Percentiles rank a stretch among this genome's conserved stretches.
These are phyloP conservation scores for Globisporangium nodosum DNA, from an alignment of 352 stramenopile genomes.

Conservation along the genomic window DNA sequence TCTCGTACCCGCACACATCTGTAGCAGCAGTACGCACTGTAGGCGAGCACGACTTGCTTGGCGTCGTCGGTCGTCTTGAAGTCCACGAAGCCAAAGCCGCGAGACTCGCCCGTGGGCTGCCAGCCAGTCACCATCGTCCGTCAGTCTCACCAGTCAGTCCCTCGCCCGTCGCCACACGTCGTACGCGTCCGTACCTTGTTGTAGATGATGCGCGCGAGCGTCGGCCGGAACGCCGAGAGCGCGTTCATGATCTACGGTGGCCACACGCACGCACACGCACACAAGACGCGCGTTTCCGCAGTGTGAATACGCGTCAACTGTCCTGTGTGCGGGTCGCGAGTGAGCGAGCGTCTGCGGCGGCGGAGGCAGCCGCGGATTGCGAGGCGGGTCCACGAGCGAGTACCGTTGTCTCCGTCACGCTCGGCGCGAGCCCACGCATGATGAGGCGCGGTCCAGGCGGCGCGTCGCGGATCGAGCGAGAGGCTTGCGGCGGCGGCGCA, in stretches of 20 bases:
- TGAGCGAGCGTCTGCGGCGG: conserved; percentile 1
- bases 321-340: not conserved
- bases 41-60: conserved; percentile 44
- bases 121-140: not conserved
- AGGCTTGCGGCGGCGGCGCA: not conserved
- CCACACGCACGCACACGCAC: not conserved
- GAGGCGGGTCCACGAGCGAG: not conserved
- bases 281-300: conserved; percentile 8
- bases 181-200: conserved; percentile 41
- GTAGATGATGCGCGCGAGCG: conserved; percentile 45
- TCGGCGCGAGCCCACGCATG: conserved; percentile 43
- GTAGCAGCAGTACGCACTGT: conserved; percentile 25
- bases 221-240: conserved; percentile 45
- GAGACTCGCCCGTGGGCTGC: conserved; percentile 50
- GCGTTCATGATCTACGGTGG: conserved; percentile 50
- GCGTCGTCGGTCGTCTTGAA: conserved; percentile 57
- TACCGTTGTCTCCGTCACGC: conserved; percentile 68
- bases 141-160: not conserved
- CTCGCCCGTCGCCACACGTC: not conserved
- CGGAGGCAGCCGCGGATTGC: not conserved
- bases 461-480: conserved; percentile 10
- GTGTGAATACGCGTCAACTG: conserved; percentile 10
- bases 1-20: not conserved
- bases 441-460: conserved; percentile 60
- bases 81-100: conserved; percentile 78